Percentiles rank a stretch among this genome's conserved stretches.
Conservation (phyloP, 2,329 filamentous ascomycete genomes). For the Pseudopyrenochaeta lycopersici region DNA sequence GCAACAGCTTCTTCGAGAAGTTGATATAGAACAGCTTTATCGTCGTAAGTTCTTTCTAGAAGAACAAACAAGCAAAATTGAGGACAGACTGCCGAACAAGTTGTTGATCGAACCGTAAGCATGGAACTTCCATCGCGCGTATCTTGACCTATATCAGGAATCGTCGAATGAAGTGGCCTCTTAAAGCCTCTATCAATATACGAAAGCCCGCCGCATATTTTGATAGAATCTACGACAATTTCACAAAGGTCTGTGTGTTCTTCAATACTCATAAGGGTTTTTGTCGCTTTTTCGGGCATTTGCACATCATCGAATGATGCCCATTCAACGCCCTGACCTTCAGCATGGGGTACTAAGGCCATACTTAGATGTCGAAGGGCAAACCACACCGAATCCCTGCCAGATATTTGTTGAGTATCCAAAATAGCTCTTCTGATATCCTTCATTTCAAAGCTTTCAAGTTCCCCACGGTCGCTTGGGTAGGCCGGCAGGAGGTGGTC, state of each 20-base stretch:
- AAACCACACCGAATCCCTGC: constrained; percentile 3
- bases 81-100: background rate
- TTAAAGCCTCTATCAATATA: background rate
- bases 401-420: background rate
- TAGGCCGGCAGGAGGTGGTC: background rate
- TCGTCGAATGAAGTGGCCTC: background rate
- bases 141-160: background rate
- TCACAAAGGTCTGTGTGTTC: background rate
- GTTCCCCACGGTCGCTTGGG: background rate
- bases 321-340: background rate
- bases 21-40: background rate
- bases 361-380: constrained; percentile 1
- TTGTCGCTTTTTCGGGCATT: background rate
- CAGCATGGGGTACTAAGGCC: background rate
- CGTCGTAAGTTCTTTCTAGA: background rate
- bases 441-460: background rate
- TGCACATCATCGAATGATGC: background rate
- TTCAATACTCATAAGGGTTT: background rate
- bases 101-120: constrained; percentile 2
- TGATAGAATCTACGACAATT: background rate
- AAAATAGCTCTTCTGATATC: background rate
- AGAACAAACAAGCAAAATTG: constrained; percentile 12
- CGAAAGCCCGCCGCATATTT: background rate
- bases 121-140: constrained; percentile 6
- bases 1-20: background rate